Evolutionary conservation across 2,329 filamentous ascomycete genomes (phyloP).

Genomic region (Metarhizium anisopliae): DNA sequence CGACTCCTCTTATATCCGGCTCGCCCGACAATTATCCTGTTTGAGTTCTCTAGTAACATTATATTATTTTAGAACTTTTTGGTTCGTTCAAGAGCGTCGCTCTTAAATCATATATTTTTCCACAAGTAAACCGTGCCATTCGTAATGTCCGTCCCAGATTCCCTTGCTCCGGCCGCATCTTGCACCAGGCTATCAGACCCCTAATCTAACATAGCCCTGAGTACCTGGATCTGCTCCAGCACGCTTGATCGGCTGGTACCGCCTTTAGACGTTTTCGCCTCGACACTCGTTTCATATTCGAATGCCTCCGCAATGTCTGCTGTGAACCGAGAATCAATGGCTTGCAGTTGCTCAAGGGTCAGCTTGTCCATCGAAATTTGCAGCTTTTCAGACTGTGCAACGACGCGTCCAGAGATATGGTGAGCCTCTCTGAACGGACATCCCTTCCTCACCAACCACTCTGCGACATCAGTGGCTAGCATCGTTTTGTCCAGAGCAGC

Average conservation of each 20-base stretch:
- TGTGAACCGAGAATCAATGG: constrained; percentile 60
- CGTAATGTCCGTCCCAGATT: neutral
- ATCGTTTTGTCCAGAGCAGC: constrained; percentile 74
- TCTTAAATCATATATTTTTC: no score
- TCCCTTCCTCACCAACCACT: constrained; percentile 55
- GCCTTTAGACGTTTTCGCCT: constrained; percentile 67
- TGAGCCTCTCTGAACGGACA: constrained; percentile 76
- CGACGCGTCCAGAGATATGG: constrained; percentile 64
- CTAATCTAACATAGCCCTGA: constrained; percentile 27
- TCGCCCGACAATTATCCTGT: no score
- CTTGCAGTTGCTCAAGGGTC: constrained; percentile 55
- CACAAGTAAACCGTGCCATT: neutral
- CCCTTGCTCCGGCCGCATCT: no score
- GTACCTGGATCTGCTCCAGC: constrained; percentile 50
- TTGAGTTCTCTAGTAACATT: no score
- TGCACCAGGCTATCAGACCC: neutral
- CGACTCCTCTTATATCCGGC: no score
- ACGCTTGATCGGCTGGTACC: constrained; percentile 67
- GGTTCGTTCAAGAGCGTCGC: no score
- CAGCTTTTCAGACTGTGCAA: constrained; percentile 23
- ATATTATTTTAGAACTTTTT: no score
- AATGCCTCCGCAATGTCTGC: constrained; percentile 63
- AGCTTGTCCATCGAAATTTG: constrained; percentile 62
- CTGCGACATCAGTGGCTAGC: constrained; percentile 64
- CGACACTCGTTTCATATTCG: constrained; percentile 75